A percentile compares a stretch with the other conserved stretches of the same genome.
These are phyloP conservation scores for Verticillium albo-atrum DNA, from an alignment of 2,329 filamentous ascomycete species.

Conservation along the genomic window DNA sequence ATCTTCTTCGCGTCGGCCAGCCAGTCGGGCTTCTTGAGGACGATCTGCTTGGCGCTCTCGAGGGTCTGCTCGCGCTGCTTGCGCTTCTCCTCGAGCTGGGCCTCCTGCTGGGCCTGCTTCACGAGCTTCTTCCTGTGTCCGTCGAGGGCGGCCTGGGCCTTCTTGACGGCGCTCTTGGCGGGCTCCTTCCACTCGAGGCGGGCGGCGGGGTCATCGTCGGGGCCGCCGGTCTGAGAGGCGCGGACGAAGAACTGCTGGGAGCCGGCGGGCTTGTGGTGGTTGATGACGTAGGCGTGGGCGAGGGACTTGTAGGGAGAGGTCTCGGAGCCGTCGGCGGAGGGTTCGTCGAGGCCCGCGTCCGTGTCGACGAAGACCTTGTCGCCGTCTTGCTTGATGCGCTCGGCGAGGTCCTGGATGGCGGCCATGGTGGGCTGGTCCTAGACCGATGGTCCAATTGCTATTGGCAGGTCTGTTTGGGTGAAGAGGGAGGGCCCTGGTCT, in stretches of 20 bases:
- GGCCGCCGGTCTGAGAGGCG: conserved; percentile 60
- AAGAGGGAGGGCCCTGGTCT: not conserved
- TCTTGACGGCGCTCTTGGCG: conserved; percentile 81
- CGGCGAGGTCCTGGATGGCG: conserved; percentile 43
- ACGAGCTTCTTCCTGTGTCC: conserved; percentile 78
- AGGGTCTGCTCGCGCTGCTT: conserved; percentile 58
- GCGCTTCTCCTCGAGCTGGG: conserved; percentile 68
- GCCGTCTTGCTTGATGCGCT: conserved; percentile 39
- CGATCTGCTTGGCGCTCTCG: conserved; percentile 73
- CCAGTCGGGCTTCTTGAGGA: conserved; percentile 63
- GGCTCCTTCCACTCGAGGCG: conserved; percentile 74
- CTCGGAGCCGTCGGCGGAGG: conserved; percentile 63
- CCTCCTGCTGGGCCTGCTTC: conserved; percentile 69
- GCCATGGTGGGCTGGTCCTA: conserved; percentile 28
- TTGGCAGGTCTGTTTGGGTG: not conserved
- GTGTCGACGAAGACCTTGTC: conserved; percentile 72
- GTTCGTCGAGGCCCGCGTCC: conserved; percentile 69
- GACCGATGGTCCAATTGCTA: not conserved
- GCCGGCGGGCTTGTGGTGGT: conserved; percentile 48
- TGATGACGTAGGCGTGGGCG: conserved; percentile 70
- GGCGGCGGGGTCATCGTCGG: conserved; percentile 59
- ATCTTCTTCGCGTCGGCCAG: conserved; percentile 73
- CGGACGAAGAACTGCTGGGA: conserved; percentile 60
- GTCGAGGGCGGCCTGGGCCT: conserved; percentile 70
- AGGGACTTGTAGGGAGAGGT: conserved; percentile 77